A percentile compares a stretch with the other conserved stretches of the same genome.
phyloP scores from a whole-genome alignment of 1,139 yeast species.

The Sugiyamaella paludigena region DNA sequence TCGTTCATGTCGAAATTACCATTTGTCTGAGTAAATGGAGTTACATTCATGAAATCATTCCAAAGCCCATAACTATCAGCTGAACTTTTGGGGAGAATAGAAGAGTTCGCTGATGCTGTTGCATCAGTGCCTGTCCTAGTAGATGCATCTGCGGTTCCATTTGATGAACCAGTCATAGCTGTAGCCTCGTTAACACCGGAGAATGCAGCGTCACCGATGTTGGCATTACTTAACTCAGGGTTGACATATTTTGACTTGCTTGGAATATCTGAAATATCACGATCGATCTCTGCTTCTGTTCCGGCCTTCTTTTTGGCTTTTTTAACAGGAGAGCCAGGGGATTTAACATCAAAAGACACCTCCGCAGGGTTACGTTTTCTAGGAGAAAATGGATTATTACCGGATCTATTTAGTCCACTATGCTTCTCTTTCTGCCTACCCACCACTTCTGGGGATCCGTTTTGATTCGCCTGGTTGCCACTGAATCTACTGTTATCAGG shows the following conservation, averaged over 20 bases:
- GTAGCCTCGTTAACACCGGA: too few species aligned
- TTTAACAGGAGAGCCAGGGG: not conserved
- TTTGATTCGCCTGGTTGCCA: too few species aligned
- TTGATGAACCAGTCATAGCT: too few species aligned
- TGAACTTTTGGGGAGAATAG: too few species aligned
- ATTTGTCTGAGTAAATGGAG: slow-evolving; percentile 44
- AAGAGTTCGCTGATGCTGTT: not conserved
- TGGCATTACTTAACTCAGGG: too few species aligned
- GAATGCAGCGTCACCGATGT: too few species aligned
- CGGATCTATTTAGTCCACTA: not conserved
- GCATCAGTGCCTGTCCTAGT: too few species aligned
- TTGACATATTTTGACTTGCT: too few species aligned
- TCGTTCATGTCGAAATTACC: slow-evolving; percentile 43
- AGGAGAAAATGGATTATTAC: not conserved
- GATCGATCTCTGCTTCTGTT: not conserved
- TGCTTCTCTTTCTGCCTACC: too few species aligned
- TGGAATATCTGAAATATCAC: not conserved
- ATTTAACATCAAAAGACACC: not conserved
- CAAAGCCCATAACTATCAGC: not conserved
- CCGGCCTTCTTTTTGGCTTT: not conserved
- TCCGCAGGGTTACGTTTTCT: slow-evolving; percentile 7
- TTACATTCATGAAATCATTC: slow-evolving; percentile 30
- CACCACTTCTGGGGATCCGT: too few species aligned
- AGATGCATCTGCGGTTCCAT: too few species aligned
- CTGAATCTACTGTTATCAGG: too few species aligned